Evolutionary conservation across 2,329 filamentous ascomycete species (phyloP), one percentile per base, ranked within the genome.

Genomic region (Chaetomium olivaceum): DNA sequence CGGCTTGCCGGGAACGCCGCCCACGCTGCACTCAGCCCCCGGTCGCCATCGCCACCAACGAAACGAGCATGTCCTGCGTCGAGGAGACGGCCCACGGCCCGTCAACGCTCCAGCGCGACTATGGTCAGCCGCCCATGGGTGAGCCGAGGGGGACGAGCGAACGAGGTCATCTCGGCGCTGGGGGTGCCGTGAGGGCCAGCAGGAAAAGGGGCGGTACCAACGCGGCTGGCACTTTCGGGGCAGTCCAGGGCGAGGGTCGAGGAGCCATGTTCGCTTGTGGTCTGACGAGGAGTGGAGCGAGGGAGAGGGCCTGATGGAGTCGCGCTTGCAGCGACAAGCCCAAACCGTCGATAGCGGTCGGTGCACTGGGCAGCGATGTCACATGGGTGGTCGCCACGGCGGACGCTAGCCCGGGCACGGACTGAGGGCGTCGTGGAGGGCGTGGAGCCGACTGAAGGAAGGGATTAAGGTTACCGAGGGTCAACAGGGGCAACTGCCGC

Each of bases 81-180:
- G 48, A 55, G 31, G 51, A 62, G 66, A 59, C 71, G 71, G 71
- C 69, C 68, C 58, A 39, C 71, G 71, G 71, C 58, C 71, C 71
- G 71, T 66, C 60, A 58, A 69, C 36, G 64, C 71, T 70, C 63
- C 25, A 63, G 48, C 64, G 23, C 23, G 51, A 27, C 9, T 29
- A 25, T n/a, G 39, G 63, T 60, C 65, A 62, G 50, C 54, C 46
- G 54, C 57, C 55, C 48, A 51, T 29, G 39, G 14, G 64, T 29
- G 39, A 19, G 64, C 60, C 51, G 61, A 58, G 63, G 21, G 54
- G 61, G 65, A 21, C 43, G 43, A 21, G n/a, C 14, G n/a, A 8
- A 67, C 60, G 66, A 67, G 61, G 67, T 62, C 61, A 54, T 62
- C 51, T 59, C 59, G 39, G 19, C n/a, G 60, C 33, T 51, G 31